Conservation (phyloP, 1,139 yeast species). For the Protomyces inundatus region DNA sequence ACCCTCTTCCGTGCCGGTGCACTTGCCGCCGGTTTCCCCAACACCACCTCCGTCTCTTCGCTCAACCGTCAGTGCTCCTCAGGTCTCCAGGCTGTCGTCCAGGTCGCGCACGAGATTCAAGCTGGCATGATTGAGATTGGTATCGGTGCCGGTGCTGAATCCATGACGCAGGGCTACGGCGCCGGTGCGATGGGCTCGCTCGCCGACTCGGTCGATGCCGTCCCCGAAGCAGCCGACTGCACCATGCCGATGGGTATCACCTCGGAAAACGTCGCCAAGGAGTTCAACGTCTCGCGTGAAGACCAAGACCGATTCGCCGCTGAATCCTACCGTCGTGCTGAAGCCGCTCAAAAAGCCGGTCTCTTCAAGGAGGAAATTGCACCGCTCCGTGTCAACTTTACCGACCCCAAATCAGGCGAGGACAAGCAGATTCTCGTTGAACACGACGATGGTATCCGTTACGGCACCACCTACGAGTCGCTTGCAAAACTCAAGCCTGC, state of each 20-base stretch:
- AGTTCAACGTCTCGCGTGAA: conserved; percentile 37
- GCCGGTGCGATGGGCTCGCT: conserved; percentile 68
- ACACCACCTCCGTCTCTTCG: conserved; percentile 71
- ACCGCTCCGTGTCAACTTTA: conserved; percentile 45
- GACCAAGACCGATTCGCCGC: conserved; percentile 44
- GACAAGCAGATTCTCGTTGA: conserved; percentile 50
- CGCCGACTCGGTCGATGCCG: conserved; percentile 48
- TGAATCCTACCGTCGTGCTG: conserved; percentile 43
- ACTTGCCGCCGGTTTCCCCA: conserved; percentile 67
- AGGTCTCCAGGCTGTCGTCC: conserved; percentile 84
- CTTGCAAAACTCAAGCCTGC: conserved; percentile 77
- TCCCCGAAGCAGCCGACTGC: conserved; percentile 43
- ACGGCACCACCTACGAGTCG: conserved; percentile 73
- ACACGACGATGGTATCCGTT: conserved; percentile 87
- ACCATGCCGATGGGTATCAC: conserved; percentile 45
- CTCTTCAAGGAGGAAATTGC: conserved; percentile 43
- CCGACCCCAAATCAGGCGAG: conserved; percentile 43
- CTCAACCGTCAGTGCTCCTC: conserved; percentile 93
- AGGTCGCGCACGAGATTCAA: conserved; percentile 79
- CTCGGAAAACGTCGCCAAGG: conserved; percentile 40
- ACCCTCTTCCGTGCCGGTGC: conserved; percentile 61
- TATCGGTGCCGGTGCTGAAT: conserved; percentile 86
- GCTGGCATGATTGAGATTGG: conserved; percentile 89
- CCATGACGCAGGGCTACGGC: conserved; percentile 57
- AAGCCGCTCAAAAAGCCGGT: conserved; percentile 41